Percentiles rank a stretch among this genome's conserved stretches.
phyloP scores from a whole-genome alignment of 1,284 basidiomycete species.

The Garcileccinum viscosum region DNA sequence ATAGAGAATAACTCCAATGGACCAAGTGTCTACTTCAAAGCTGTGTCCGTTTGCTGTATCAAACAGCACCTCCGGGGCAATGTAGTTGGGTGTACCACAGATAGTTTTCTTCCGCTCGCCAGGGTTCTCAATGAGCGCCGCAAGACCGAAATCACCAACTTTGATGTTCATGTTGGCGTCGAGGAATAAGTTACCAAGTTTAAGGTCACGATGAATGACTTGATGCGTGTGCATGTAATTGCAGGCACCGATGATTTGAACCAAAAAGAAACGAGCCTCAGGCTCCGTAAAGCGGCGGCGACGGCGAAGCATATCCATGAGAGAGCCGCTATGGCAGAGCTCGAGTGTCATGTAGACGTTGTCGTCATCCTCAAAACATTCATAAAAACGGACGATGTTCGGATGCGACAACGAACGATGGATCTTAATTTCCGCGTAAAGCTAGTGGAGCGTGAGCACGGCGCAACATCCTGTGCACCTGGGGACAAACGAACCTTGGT shows the following conservation, averaged over 20 bases:
- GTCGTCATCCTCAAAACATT: conserved; percentile 94
- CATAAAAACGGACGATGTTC: conserved; percentile 91
- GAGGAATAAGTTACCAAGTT: conserved; percentile 95
- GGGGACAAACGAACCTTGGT: conserved; percentile 70
- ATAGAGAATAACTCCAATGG: conserved; percentile 95
- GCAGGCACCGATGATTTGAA: conserved; percentile 94
- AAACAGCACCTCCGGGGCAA: conserved; percentile 96
- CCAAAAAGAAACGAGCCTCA: conserved; percentile 90
- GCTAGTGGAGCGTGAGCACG: conserved; percentile 48
- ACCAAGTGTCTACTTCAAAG: conserved; percentile 99
- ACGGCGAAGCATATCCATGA: conserved; percentile 91
- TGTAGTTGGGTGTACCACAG: conserved; percentile 96
- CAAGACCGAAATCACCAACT: conserved; percentile 97
- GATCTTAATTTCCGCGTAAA: conserved; percentile 99
- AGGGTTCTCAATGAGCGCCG: conserved; percentile 94
- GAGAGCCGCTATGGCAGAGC: conserved; percentile 86
- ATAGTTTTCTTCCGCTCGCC: conserved; percentile 99
- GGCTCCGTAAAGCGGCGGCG: conserved; percentile 91
- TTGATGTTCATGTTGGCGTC: conserved; percentile 94
- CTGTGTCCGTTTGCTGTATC: conserved; percentile 96
- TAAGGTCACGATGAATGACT: conserved; percentile 96
- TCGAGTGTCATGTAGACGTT: conserved; percentile 99
- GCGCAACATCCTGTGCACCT: not conserved
- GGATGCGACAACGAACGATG: conserved; percentile 91
- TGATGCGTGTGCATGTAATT: conserved; percentile 96